A percentile compares a stretch with the other conserved stretches of the same genome.
phyloP scores from a whole-genome alignment of 306 rosid genomes.

The Phaseolus lunatus region DNA sequence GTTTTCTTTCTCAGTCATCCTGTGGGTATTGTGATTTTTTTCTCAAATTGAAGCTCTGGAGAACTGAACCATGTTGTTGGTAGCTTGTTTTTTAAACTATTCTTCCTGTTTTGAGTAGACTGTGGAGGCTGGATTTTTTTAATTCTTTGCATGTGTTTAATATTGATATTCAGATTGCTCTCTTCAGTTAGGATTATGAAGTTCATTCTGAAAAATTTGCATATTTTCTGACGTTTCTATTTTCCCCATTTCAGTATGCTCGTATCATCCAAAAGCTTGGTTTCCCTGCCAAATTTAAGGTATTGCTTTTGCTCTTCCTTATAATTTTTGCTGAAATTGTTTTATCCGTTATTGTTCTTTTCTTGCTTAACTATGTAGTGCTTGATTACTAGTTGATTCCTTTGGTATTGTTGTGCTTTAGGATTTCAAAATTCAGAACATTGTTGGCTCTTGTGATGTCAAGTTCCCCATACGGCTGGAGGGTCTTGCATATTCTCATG shows the following conservation, averaged over 20 bases:
- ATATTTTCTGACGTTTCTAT: slow-evolving; percentile 32
- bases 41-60: background rate
- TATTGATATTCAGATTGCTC: background rate
- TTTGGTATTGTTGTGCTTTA: slow-evolving; percentile 9
- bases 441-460: slow-evolving; percentile 92
- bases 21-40: slow-evolving; percentile 27
- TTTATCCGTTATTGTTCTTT: slow-evolving; percentile 1
- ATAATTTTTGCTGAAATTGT: slow-evolving; percentile 17
- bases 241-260: slow-evolving; percentile 71
- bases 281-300: slow-evolving; percentile 89
- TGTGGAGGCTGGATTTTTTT: background rate
- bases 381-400: slow-evolving; percentile 12
- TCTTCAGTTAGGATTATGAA: background rate
- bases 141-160: background rate
- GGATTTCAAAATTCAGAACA: slow-evolving; percentile 92
- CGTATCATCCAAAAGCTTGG: slow-evolving; percentile 93
- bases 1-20: background rate
- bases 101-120: background rate
- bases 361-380: background rate
- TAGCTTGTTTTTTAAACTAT: slow-evolving; percentile 29
- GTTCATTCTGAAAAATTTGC: background rate
- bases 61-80: background rate
- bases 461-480: slow-evolving; percentile 94
- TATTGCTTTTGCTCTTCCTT: slow-evolving; percentile 32
- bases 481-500: slow-evolving; percentile 90